Percentiles rank a stretch among this genome's conserved stretches.
These are phyloP conservation scores for Ustilaginoidea virens DNA, from an alignment of 2,329 filamentous ascomycete genomes.

Conservation along the genomic window DNA sequence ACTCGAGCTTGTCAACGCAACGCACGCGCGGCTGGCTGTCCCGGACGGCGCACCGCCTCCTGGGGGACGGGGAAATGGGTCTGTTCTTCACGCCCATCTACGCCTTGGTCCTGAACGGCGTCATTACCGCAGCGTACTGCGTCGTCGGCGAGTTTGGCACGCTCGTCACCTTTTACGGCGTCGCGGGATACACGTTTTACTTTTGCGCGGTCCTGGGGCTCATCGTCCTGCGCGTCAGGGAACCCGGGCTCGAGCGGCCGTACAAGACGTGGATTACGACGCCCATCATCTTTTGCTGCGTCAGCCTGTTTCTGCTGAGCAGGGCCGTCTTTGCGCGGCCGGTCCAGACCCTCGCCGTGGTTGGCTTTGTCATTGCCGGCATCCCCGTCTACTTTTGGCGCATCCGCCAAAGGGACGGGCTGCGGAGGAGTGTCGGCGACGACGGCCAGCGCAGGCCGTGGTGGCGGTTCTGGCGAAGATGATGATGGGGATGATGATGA, in stretches of 20 bases:
- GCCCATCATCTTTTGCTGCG: slow-evolving; percentile 95
- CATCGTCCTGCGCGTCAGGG: slow-evolving; percentile 74
- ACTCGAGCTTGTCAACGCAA: slow-evolving; percentile 24
- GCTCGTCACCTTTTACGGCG: slow-evolving; percentile 90
- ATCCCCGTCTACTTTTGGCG: slow-evolving; percentile 83
- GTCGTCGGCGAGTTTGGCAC: slow-evolving; percentile 81
- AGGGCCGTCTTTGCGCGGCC: slow-evolving; percentile 84
- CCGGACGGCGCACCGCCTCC: slow-evolving; percentile 41
- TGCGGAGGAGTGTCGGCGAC: slow-evolving; percentile 25
- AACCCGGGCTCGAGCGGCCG: slow-evolving; percentile 75
- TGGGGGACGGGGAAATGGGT: slow-evolving; percentile 63
- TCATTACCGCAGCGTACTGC: slow-evolving; percentile 63
- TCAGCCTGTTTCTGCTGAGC: slow-evolving; percentile 80
- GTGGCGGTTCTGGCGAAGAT: slow-evolving; percentile 46
- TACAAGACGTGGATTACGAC: slow-evolving; percentile 96
- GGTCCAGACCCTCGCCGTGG: slow-evolving; percentile 73
- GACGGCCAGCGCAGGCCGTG: slow-evolving; percentile 20
- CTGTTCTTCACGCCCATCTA: slow-evolving; percentile 92
- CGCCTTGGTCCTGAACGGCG: slow-evolving; percentile 69
- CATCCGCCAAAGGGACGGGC: slow-evolving; percentile 48
- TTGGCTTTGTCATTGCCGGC: slow-evolving; percentile 70
- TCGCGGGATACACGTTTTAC: slow-evolving; percentile 94
- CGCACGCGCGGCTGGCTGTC: slow-evolving; percentile 40
- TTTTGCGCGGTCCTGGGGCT: slow-evolving; percentile 88
- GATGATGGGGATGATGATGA: not conserved